These are phyloP conservation scores for Scheffersomyces stipitis DNA, from an alignment of 805 yeast genomes.

Conservation along the genomic window DNA sequence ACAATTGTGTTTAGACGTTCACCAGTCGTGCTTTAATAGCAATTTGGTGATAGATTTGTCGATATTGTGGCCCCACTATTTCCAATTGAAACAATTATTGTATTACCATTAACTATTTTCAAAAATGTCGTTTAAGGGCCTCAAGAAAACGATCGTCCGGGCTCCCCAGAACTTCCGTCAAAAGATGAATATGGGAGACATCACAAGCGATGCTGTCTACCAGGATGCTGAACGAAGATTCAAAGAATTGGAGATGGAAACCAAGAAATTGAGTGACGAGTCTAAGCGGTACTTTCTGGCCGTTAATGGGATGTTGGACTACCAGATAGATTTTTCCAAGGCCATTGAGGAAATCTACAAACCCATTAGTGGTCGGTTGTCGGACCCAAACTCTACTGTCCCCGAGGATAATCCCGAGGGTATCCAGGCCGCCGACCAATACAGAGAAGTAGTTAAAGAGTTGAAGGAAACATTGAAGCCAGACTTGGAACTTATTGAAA, in stretches of 20 bases:
- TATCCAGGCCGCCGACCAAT: conserved; percentile 89
- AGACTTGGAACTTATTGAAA: conserved; percentile 87
- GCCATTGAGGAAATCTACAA: conserved; percentile 95
- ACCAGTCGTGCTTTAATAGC: no score
- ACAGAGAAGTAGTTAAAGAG: conserved; percentile 83
- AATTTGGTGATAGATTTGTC: no score
- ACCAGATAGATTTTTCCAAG: conserved; percentile 92
- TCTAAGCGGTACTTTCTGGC: conserved; percentile 88
- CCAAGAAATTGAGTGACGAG: conserved; percentile 86
- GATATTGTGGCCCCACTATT: no score
- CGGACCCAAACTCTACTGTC: conserved; percentile 82
- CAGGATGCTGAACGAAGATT: conserved; percentile 95
- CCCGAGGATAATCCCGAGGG: conserved; percentile 98
- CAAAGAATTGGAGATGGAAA: conserved; percentile 85
- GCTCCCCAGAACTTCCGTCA: conserved; percentile 93
- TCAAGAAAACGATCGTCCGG: conserved; percentile 74
- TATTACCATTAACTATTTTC: no score
- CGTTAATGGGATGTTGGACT: conserved; percentile 89
- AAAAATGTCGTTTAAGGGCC: conserved; percentile 83
- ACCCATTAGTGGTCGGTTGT: conserved; percentile 89
- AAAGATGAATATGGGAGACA: conserved; percentile 79
- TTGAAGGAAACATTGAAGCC: conserved; percentile 85
- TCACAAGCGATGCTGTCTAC: conserved; percentile 75
- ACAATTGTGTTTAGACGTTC: no score
- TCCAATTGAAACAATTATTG: no score